Percentiles rank a stretch among this genome's conserved stretches.
Evolutionary conservation across 1,284 basidiomycete species (phyloP).

Genomic region (Marasmius fiardii): DNA sequence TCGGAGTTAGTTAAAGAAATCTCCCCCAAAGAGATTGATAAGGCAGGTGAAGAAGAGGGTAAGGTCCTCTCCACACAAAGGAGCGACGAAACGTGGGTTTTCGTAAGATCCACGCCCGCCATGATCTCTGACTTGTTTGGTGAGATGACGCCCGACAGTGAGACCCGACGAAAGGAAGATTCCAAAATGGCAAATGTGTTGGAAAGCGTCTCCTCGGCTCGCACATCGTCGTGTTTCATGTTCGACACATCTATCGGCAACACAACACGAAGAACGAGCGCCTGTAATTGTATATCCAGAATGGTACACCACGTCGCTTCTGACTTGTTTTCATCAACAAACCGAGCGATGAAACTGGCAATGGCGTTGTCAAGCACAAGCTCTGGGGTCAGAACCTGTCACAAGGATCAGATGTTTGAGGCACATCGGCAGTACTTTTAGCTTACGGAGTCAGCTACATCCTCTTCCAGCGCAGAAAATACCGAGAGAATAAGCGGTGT

Average conservation of each 20-base stretch:
- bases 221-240: neutral
- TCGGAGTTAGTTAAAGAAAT: neutral
- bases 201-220: neutral
- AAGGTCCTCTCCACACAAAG: too few species aligned
- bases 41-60: neutral
- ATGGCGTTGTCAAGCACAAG: constrained; percentile 45
- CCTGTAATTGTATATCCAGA: constrained; percentile 33
- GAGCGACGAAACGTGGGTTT: constrained; percentile 1
- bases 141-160: constrained; percentile 3
- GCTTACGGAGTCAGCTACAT: constrained; percentile 38
- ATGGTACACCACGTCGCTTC: constrained; percentile 18
- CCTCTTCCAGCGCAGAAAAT: constrained; percentile 35
- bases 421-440: neutral
- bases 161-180: neutral
- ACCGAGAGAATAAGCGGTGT: constrained; percentile 45
- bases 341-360: constrained; percentile 31
- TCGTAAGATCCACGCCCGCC: neutral
- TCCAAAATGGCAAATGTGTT: constrained; percentile 3
- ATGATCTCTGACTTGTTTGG: neutral
- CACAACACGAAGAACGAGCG: constrained; percentile 26
- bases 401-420: neutral
- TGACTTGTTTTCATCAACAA: constrained; percentile 19
- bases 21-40: neutral
- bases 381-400: constrained; percentile 40
- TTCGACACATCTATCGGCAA: constrained; percentile 26